Percentiles rank a stretch among this genome's conserved stretches.
Conservation (phyloP, 2,329 filamentous ascomycete species). For the Pestalotiopsis sp. region DNA sequence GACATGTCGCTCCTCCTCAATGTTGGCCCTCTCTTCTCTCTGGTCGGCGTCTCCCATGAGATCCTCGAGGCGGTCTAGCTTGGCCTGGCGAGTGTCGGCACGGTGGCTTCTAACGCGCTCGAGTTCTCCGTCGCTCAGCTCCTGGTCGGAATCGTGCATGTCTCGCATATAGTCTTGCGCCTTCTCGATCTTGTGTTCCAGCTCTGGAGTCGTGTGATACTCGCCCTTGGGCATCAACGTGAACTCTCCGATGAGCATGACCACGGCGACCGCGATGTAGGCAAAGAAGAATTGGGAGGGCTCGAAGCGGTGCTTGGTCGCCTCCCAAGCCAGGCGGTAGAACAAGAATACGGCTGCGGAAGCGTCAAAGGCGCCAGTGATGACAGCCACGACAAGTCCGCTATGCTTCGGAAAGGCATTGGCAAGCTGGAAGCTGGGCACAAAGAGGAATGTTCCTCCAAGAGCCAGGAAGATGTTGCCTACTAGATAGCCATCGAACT, state of each 20-base stretch:
- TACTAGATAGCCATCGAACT: conserved; percentile 61
- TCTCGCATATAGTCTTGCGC: conserved; percentile 39
- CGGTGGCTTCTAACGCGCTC: conserved; percentile 44
- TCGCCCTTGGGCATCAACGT: conserved; percentile 40
- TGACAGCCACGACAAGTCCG: conserved; percentile 60
- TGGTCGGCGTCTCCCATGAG: conserved; percentile 60
- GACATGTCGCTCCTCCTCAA: conserved; percentile 61
- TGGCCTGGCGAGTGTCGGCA: conserved; percentile 54
- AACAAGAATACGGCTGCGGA: conserved; percentile 64
- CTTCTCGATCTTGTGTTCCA: conserved; percentile 42
- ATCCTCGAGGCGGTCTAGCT: conserved; percentile 64
- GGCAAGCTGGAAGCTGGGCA: conserved; percentile 66
- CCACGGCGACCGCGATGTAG: conserved; percentile 37
- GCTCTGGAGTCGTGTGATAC: conserved; percentile 41
- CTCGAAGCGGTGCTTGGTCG: conserved; percentile 34
- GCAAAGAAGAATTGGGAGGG: conserved; percentile 43
- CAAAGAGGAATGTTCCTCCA: conserved; percentile 66
- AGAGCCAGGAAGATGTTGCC: conserved; percentile 64
- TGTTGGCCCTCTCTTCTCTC: conserved; percentile 55
- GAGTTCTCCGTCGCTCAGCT: conserved; percentile 49
- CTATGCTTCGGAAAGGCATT: conserved; percentile 65
- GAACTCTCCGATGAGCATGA: conserved; percentile 39
- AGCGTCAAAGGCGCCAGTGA: conserved; percentile 67
- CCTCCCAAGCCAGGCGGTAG: conserved; percentile 59
- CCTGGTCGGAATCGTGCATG: conserved; percentile 57